These are phyloP conservation scores for Collybia nuda DNA, from an alignment of 768 basidiomycete species.

Conservation along the genomic window DNA sequence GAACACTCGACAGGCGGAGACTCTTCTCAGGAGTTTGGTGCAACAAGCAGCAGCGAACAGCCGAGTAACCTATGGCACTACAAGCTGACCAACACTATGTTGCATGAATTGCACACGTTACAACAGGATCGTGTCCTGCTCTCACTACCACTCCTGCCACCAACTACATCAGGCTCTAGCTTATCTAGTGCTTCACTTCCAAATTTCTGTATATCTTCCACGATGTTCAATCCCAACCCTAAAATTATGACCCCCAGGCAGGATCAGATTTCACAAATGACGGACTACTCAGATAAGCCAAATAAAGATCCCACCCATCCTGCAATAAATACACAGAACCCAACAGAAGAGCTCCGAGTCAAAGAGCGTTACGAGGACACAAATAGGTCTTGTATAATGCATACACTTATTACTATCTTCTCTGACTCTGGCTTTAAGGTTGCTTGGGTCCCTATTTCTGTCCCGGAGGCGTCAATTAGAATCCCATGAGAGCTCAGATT, in stretches of 20 bases:
- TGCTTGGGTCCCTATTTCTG: slow-evolving; percentile 65
- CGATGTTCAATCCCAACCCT: not conserved
- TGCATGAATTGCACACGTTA: slow-evolving; percentile 70
- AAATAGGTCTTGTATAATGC: slow-evolving; percentile 48
- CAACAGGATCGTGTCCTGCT: slow-evolving; percentile 63
- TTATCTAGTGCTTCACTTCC: not conserved
- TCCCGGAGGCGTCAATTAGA: slow-evolving; percentile 49
- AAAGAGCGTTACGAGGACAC: slow-evolving; percentile 60
- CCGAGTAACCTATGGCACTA: slow-evolving; percentile 40
- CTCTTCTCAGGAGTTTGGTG: slow-evolving; percentile 18
- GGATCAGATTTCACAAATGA: not conserved
- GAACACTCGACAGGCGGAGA: slow-evolving; percentile 32
- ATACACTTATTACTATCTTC: not conserved
- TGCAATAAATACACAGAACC: not conserved
- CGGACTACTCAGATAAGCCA: not conserved
- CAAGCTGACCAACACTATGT: slow-evolving; percentile 58
- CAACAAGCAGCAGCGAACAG: slow-evolving; percentile 17
- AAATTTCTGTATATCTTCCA: not conserved
- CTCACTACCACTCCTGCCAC: slow-evolving; percentile 16
- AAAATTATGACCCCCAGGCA: not conserved
- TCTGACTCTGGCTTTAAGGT: slow-evolving; percentile 33
- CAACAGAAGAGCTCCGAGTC: slow-evolving; percentile 42
- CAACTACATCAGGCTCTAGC: not conserved
- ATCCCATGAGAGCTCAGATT: not conserved
- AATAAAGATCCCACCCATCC: slow-evolving; percentile 1